Evolutionary conservation across 139 green algal species (phyloP).

Genomic region (Monoraphidium neglectum): DNA sequence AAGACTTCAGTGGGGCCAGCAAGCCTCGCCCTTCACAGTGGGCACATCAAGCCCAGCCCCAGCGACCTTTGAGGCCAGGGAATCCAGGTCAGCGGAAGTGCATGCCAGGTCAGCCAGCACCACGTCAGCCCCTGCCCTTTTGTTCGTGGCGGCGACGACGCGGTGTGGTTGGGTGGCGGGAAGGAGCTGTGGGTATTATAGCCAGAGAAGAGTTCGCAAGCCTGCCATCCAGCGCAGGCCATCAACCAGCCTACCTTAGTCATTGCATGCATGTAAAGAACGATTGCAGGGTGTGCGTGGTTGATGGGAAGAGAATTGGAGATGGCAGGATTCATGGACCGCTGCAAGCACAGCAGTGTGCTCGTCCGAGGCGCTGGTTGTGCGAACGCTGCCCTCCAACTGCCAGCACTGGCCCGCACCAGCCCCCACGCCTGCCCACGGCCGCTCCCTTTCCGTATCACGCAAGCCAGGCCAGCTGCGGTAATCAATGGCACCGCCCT

Average conservation of each 20-base stretch:
- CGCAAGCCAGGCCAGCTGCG: no score
- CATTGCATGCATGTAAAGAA: not conserved
- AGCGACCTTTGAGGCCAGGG: not conserved
- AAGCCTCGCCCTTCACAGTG: constrained; percentile 32
- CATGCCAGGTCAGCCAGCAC: constrained; percentile 18
- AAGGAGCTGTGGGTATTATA: not conserved
- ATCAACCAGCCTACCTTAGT: not conserved
- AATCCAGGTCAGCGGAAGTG: not conserved
- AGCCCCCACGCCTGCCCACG: no score
- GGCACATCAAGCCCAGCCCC: not conserved
- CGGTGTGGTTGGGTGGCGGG: no score
- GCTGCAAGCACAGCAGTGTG: no score
- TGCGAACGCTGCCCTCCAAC: no score
- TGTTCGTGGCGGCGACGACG: not conserved
- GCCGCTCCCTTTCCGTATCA: no score
- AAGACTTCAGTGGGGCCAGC: constrained; percentile 12
- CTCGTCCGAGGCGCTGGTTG: no score
- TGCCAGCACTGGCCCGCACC: no score
- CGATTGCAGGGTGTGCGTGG: not conserved
- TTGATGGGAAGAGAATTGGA: not conserved
- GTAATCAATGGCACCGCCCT: no score
- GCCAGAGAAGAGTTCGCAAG: not conserved
- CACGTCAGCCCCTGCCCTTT: constrained; percentile 30
- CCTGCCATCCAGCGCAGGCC: not conserved
- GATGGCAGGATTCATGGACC: not conserved